phyloP scores from a whole-genome alignment of 2,329 filamentous ascomycete genomes.

The Fusarium neocosmosporiellum region DNA sequence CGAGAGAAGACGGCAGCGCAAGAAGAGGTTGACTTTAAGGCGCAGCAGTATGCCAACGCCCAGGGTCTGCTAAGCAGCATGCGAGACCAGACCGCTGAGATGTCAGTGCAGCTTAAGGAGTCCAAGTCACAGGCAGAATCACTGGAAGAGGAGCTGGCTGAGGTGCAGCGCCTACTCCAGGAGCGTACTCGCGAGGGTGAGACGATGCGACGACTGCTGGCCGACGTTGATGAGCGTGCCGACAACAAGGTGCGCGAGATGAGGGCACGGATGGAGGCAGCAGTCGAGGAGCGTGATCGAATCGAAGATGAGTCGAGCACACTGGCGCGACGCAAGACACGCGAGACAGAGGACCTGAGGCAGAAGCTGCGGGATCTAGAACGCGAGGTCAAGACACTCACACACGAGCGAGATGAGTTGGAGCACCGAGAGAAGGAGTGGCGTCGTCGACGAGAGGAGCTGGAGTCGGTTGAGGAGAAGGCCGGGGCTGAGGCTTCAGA shows the following conservation, averaged over 20 bases:
- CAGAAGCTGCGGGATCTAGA: slow-evolving; percentile 84
- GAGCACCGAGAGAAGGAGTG: slow-evolving; percentile 79
- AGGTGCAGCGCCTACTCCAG: slow-evolving; percentile 85
- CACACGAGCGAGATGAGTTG: slow-evolving; percentile 82
- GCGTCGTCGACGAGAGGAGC: slow-evolving; percentile 77
- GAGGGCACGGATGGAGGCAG: slow-evolving; percentile 86
- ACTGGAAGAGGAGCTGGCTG: slow-evolving; percentile 90
- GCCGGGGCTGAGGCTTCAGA: slow-evolving; percentile 80
- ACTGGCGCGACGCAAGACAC: slow-evolving; percentile 77
- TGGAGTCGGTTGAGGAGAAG: slow-evolving; percentile 77
- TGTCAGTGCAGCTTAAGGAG: slow-evolving; percentile 92
- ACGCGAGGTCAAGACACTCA: slow-evolving; percentile 75
- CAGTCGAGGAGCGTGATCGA: slow-evolving; percentile 92
- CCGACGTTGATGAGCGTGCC: slow-evolving; percentile 85
- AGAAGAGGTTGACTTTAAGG: slow-evolving; percentile 86
- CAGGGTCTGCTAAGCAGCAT: slow-evolving; percentile 90
- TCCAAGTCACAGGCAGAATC: slow-evolving; percentile 83
- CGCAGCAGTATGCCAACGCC: slow-evolving; percentile 85
- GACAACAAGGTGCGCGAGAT: slow-evolving; percentile 88
- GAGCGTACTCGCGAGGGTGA: slow-evolving; percentile 93
- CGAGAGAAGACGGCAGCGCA: slow-evolving; percentile 75
- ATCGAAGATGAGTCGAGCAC: slow-evolving; percentile 91
- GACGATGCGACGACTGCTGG: slow-evolving; percentile 90
- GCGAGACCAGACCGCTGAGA: slow-evolving; percentile 90
- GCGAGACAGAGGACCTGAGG: slow-evolving; percentile 90